These are phyloP conservation scores for Candida manassasensis DNA, from an alignment of 805 yeast genomes.

Conservation along the genomic window DNA sequence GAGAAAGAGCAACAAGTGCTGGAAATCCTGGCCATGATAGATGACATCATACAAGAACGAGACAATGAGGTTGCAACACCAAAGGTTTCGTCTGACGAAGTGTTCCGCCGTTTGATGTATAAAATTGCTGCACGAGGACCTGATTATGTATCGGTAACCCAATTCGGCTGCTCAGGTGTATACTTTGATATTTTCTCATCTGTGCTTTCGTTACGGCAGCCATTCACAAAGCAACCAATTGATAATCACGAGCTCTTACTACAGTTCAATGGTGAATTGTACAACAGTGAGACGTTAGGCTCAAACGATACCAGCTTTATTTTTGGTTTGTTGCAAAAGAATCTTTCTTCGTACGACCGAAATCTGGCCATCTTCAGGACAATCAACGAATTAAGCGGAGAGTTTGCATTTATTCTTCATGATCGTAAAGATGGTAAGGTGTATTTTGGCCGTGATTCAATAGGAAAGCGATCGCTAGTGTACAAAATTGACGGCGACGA, in stretches of 20 bases:
- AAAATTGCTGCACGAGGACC: constrained; percentile 61
- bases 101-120: constrained; percentile 36
- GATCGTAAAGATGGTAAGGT: constrained; percentile 39
- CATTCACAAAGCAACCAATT: constrained; percentile 72
- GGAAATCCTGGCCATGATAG: constrained; percentile 13
- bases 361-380: constrained; percentile 35
- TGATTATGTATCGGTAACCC: constrained; percentile 35
- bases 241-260: constrained; percentile 30
- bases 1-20: constrained; percentile 10
- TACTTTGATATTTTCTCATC: constrained; percentile 53
- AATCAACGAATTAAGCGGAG: constrained; percentile 60
- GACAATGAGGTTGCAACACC: constrained; percentile 2
- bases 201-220: constrained; percentile 74
- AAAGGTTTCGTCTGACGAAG: not conserved
- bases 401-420: constrained; percentile 64
- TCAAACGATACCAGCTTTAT: constrained; percentile 64
- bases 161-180: constrained; percentile 6
- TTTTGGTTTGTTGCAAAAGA: constrained; percentile 27
- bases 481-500: constrained; percentile 32
- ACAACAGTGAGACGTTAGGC: constrained; percentile 49
- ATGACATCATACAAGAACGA: constrained; percentile 7
- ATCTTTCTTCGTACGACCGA: constrained; percentile 10
- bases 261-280: constrained; percentile 91
- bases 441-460: constrained; percentile 77
- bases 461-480: constrained; percentile 78